Evolutionary conservation across 2,329 filamentous ascomycete species (phyloP), one percentile per base, ranked within the genome.

Genomic region (Diaporthe nobilis): DNA sequence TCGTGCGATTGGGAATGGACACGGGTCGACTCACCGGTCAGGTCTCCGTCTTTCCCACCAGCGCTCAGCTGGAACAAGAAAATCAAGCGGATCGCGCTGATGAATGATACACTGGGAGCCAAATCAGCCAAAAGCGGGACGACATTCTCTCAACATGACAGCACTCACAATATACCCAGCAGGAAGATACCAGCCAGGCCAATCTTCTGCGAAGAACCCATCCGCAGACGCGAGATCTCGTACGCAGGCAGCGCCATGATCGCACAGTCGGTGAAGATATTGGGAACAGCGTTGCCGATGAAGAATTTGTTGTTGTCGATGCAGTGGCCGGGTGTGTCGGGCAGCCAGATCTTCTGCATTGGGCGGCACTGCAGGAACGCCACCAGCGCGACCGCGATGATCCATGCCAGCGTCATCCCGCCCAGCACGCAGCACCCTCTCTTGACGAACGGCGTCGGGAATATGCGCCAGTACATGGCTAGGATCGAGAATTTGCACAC

Each of bases 381-480:
- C 22, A 70, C 65, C 49, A 70, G 51, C 37, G 61, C 53, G 37
- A 55, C 49, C 15, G 58, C 71, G 31, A 67, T 55, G 58, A 63
- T 55, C 71, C 71, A 73, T 3, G 49, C 71, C 37, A 51, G 34
- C 22, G 60, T 73, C 58, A 73, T 20, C 25, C 34, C 58, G 6
- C 71, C 71, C 25, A 73, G 47, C 1, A 67, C 39, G 44, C 60
- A 65, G 25, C 53, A 73, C 8, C 71, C 71, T 25, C 44, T 65
- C 60, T 47, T 73, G 5, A 73, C 61, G 37, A 67, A 67, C 4
- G 34, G n/a, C 2, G 71, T 73, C 42, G 71, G 71, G 58, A 73
- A 73, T n/a, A 73, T 73, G 31, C 71, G 71, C 49, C 53, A 67
- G 60, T 73, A 73, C 71, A 73, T 73, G 20, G 71, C 57, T 5